Evolutionary conservation across 371 early-diverging fungal species (phyloP), one percentile per base, ranked within the genome.

Genomic region (Haplosporangium sp.): DNA sequence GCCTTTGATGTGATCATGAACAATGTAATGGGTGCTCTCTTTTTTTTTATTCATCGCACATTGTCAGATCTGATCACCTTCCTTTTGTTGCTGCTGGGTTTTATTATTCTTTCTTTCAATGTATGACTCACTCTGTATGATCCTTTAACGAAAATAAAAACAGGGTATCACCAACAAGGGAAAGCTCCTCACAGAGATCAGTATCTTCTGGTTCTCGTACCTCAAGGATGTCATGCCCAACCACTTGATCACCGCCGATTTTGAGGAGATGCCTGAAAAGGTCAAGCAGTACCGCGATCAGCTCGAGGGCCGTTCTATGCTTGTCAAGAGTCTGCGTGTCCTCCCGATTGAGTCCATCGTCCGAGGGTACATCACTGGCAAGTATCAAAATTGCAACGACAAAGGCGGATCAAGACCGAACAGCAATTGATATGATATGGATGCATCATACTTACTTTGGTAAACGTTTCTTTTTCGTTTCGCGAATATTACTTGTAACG

Each of bases 1-100:
- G 98, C 99, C 12, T 99, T 93, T 85, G 99, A 99, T 71, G 98
- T 99, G 53, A 95, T 98, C 69, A 96, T 99, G 99, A 93, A 94
- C 71, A 95, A 95, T 64, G 97, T 96, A 89, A 75, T 90, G n/a
- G 12, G 29, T 29, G 29, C 29, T 29, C 29, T 29, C 29, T 29
- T 29, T 29, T 29, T 36, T 45, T 13, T 9, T 37, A 18, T 38
- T 11, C 37, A 20, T 45, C 18, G 21, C 14, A 12, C 41, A 13
- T 23, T 20, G 40, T 62, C 54, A 20, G 16, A 29, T 41, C 29
- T 29, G 41, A 20, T 56, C 57, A 18, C 38, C 37, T 21, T 43
- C 40, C 14, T 29, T n/a, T 62, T 53, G 37, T 63, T 47, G 48
- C 59, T 63, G 60, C 62, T 43, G 12, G 2, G 48, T 51, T 42